Base-by-base conservation (phyloP, 2,329 filamentous ascomycete genomes). In the Claviceps purpurea region DNA sequence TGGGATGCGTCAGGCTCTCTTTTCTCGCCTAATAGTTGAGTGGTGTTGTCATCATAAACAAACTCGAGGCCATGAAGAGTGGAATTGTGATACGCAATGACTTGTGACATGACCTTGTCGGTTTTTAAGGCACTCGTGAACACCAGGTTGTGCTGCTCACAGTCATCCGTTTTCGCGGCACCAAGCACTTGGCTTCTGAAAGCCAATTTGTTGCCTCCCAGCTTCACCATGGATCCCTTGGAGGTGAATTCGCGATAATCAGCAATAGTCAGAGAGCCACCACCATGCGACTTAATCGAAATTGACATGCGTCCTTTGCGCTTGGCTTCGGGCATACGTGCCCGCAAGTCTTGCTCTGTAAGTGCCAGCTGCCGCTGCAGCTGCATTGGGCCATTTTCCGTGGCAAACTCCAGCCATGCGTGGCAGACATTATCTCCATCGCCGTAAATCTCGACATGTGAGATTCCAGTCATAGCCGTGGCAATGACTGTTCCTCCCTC, bases 51-150 rank as follows among this genome's bases (percentile, higher is more conserved):
- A 61, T 97, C 91, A 63, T 95, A 97, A 54, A 87, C 75, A 67
- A 98, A 97, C 65, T 97, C 91, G 20, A 98, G 68, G 0, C 93
- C 93, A 64, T 95, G 85, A 13, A 97, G 64, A 4, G 84, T 84
- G 54, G 75, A 72, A 2, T 87, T 89, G 60, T 89, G 84, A 62
- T 89, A 94, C 14, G 95, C 75, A 54, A 81, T 78, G 52, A 96
- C 77, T 5, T 79, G 79, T 1, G 81, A 84, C 56, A 97, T 73
- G 34, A 95, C 76, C 56, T 89, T 85, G 37, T 81, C 85, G 56
- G 82, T 78, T 41, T 79, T 76, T 47, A 78, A 69, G 14, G 82
- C 78, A 61, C 83, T 87, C 43, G 84, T 78, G 56, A 94, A 82
- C 41, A 96, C 73, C 39, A 93, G 64, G 60, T 96, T 84, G 41